Evolutionary conservation across 345 rosid species (phyloP).

Genomic region (Camelina neglecta): DNA sequence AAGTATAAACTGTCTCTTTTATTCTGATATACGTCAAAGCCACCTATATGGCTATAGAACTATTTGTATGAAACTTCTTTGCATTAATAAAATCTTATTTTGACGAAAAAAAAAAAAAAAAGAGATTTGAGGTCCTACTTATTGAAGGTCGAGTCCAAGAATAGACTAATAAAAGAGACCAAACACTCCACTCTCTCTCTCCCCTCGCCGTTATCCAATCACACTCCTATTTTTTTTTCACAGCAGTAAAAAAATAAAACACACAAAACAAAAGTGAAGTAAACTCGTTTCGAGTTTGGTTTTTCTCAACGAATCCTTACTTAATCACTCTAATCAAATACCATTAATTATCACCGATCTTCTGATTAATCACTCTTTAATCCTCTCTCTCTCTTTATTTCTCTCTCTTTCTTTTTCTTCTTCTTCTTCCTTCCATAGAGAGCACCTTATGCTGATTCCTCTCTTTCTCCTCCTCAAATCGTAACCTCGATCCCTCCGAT

Average conservation of each 20-base stretch:
- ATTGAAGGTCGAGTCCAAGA: background rate
- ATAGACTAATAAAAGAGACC: background rate
- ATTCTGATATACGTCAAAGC: too few species aligned
- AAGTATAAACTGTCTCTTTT: too few species aligned
- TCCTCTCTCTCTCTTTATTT: background rate
- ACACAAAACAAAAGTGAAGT: background rate
- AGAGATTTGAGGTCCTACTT: too few species aligned
- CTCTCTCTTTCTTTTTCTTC: background rate
- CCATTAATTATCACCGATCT: conserved; percentile 31
- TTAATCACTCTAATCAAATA: conserved; percentile 29
- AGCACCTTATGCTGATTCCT: conserved; percentile 48
- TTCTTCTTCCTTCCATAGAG: conserved; percentile 15
- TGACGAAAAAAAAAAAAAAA: too few species aligned
- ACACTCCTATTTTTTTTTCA: background rate
- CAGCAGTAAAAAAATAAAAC: conserved; percentile 2
- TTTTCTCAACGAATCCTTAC: conserved; percentile 35
- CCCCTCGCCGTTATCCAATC: conserved; percentile 1
- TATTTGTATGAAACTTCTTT: too few species aligned
- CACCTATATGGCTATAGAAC: too few species aligned
- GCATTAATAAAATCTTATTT: too few species aligned
- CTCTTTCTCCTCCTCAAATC: conserved; percentile 34
- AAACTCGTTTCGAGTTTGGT: background rate
- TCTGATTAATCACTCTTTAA: conserved; percentile 18
- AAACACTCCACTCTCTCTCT: background rate
- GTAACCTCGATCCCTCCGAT: conserved; percentile 27